Evolutionary conservation across 1,139 yeast species (phyloP).

Genomic region (Yamadazyma pseudoaaseri): DNA sequence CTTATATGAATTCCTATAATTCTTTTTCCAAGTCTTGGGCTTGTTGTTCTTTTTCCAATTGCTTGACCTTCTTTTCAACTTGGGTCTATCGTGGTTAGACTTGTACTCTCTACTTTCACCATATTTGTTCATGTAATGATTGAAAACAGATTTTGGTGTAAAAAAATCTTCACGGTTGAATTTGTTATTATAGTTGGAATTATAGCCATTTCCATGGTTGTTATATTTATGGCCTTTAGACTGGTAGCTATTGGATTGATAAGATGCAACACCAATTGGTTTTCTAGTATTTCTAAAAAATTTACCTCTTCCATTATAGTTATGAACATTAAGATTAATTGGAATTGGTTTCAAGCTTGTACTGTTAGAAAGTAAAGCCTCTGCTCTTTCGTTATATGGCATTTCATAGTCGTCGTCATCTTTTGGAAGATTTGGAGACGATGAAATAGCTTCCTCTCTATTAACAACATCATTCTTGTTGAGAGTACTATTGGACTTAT

Average conservation of each 20-base stretch:
- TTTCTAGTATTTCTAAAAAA: constrained; percentile 53
- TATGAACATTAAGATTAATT: constrained; percentile 18
- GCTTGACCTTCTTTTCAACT: constrained; percentile 17
- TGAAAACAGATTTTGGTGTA: constrained; percentile 74
- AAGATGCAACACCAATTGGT: constrained; percentile 63
- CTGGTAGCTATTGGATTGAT: constrained; percentile 30
- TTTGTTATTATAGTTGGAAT: constrained; percentile 19
- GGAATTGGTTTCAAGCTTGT: constrained; percentile 47
- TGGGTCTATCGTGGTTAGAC: constrained; percentile 14
- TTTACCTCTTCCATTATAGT: constrained; percentile 22
- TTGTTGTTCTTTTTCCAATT: constrained; percentile 35
- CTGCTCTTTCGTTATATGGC: constrained; percentile 47
- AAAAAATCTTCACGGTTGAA: constrained; percentile 71
- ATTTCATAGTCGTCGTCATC: constrained; percentile 13
- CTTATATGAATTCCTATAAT: constrained; percentile 14
- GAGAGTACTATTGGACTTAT: constrained; percentile 13
- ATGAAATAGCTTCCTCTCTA: background rate
- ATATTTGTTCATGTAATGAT: constrained; percentile 70
- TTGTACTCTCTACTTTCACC: constrained; percentile 34
- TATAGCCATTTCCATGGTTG: constrained; percentile 22
- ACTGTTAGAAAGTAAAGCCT: constrained; percentile 41
- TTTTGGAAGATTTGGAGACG: constrained; percentile 7
- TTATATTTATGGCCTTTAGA: constrained; percentile 11
- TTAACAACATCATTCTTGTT: constrained; percentile 2
- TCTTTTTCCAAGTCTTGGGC: constrained; percentile 20